Evolutionary conservation across 1,284 basidiomycete genomes (phyloP).

Genomic region (Naganishia cerealis): DNA sequence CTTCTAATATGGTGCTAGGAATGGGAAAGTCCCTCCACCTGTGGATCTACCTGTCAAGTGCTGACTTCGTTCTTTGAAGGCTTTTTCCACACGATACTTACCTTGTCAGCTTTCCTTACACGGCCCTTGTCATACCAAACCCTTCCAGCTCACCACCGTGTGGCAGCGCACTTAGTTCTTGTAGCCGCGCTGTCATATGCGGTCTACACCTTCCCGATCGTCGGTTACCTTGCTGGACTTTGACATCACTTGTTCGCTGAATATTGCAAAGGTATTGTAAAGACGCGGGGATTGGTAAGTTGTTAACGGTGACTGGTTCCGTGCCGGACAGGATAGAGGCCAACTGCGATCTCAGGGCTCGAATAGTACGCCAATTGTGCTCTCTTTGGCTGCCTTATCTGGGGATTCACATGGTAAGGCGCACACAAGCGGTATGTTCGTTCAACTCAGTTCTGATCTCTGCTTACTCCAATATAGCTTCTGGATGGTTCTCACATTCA

Average conservation of each 20-base stretch:
- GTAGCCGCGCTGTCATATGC: constrained; percentile 36
- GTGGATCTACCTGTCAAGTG: neutral
- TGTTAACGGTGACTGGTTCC: neutral
- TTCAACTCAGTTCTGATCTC: neutral
- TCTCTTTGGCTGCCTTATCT: constrained; percentile 32
- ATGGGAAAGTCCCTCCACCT: constrained; percentile 31
- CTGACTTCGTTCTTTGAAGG: constrained; percentile 12
- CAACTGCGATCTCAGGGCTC: constrained; percentile 14
- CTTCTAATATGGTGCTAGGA: constrained; percentile 36
- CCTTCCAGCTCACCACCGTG: constrained; percentile 33
- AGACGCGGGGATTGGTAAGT: constrained; percentile 28
- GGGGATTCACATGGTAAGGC: constrained; percentile 38
- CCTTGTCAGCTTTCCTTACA: constrained; percentile 36
- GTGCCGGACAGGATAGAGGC: neutral
- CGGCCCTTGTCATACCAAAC: constrained; percentile 36
- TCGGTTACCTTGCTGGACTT: constrained; percentile 36
- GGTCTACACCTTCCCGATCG: constrained; percentile 31
- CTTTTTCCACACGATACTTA: constrained; percentile 35
- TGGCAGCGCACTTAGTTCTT: constrained; percentile 36
- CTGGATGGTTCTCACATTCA: constrained; percentile 35
- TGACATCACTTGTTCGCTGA: constrained; percentile 32
- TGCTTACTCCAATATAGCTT: constrained; percentile 28
- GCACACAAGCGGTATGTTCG: no score
- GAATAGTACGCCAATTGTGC: constrained; percentile 36
- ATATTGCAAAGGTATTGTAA: constrained; percentile 34